Base-by-base conservation (phyloP, 192 early-diverging fungal genomes). In the Piromyces sp. region DNA sequence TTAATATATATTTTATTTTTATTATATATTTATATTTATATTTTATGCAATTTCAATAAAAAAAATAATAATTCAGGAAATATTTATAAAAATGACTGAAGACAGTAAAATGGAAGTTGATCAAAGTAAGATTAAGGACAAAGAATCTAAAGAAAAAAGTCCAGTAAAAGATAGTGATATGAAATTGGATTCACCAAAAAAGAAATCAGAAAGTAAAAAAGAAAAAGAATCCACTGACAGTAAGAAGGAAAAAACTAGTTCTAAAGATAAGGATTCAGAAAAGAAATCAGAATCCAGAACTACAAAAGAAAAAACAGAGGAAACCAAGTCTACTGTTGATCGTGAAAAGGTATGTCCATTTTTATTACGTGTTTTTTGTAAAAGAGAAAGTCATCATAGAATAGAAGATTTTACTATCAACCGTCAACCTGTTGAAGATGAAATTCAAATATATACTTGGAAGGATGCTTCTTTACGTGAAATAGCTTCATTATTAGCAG, bases 401-500 rank as follows among this genome's bases (percentile, higher is more conserved):
- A 31, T 80, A 15, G 82, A 79, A n/a, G 85, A 87, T 13, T 87
- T 87, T 51, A 85, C 84, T 37, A 80, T 84, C 17, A 81, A 85
- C 2, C 82, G 81, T 29, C 81, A 86, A n/a, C 89, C 89, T 28
- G 83, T 83, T 15, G 82, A 82, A 6, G 85, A 87, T 38, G 91
- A 92, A 85, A 42, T 90, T 29, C 83, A 86, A 36, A 36, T 92
- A 79, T 89, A 92, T 58, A 92, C 91, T 19, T 92, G 91, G 91
- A 89, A 87, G 79, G 88, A 92, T 82, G 90, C 90, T 36, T 89
- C 91, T 15, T 84, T 92, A 22, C 86, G 88, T 33, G 91, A 92
- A 85, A 79, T 92, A 16, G 88, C 90, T 4, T 86, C 86, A 28
- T 85, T 92, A 30, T 83, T 92, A 29, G 82, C 85, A 82, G 83